Base-by-base conservation (phyloP, 192 early-diverging fungal genomes). In the Entrophospora sp. region DNA sequence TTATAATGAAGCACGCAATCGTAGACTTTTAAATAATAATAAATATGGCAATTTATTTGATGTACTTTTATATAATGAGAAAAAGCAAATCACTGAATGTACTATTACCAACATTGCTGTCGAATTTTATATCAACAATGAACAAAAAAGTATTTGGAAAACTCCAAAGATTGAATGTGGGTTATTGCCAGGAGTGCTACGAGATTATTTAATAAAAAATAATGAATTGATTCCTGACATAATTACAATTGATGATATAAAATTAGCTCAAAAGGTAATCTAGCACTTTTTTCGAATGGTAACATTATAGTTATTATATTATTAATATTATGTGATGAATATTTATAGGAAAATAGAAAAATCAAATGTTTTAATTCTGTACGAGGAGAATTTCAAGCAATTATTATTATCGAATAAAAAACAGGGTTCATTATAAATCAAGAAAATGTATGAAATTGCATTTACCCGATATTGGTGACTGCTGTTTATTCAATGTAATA, bases 281-380 rank as follows among this genome's bases (percentile, higher is more conserved):
- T 18, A 20, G 32, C 22, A 20, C 32, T 49, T 34, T 38, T 42
- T 30, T 7, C 31, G 3, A 32, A 35, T 60, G n/a, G n/a, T n/a
- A n/a, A 48, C 0, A 25, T 36, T 14, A 18, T 8, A 20, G 30
- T 43, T 56, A 24, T 27, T 31, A 27, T 4, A 27, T n/a, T 14
- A 4, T 6, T 22, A 16, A n/a, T 70, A 28, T 28, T 22, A 5
- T 62, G 4, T 43, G 2, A 12, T 45, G 30, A 38, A 7, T 48
- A 42, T 45, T 14, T 45, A 57, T 53, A 83, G 81, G 61, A 75
- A 40, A 70, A 69, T 31, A 34, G 73, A 60, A 70, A 48, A 55
- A 79, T 83, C 49, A 72, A 77, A 28, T 83, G 79, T 44, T 83
- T 83, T 64, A 83, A 83, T 58, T 83, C 81, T 18, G 79, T 83